Base-by-base conservation (phyloP, 2,329 filamentous ascomycete genomes). In the Trichocomaceae sp. region DNA sequence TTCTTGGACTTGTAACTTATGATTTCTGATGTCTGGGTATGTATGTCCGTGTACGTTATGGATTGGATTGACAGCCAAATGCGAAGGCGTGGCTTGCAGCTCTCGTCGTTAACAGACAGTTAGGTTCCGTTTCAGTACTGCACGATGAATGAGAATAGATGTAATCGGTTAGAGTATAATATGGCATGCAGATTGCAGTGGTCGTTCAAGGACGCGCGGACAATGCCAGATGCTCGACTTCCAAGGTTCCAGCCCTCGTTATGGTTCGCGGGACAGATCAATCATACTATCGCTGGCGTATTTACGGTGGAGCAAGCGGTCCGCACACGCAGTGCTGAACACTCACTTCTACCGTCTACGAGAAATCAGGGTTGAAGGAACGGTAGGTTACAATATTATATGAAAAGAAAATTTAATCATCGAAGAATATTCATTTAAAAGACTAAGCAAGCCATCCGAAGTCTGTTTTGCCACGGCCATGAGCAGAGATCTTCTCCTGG, bases 271-370 rank as follows among this genome's bases (percentile, higher is more conserved):
- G 49, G 52, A 55, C 44, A 29, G 33, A 57, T 53, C 52, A n/a
- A n/a, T n/a, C n/a, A n/a, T 56, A 59, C 60, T 42, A 42, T 39
- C 35, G 15, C 35, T 7, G 35, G 35, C n/a, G 6, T 42, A 53
- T 46, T 58, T 64, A 64, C 61, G 62, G 61, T 62, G 59, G 63
- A 63, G 62, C 60, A 63, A 57, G 63, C 55, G 57, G 35, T n/a
- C 58, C 58, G 52, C 52, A 45, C 52, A 52, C 57, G 62, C 62
- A 61, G 44, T 7, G 7, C 23, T 3, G 3, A 7, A 3, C 23
- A 26, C 23, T 26, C n/a, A 26, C 4, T 3, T 26, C 7, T 26
- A 26, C 23, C 23, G 4, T 26, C 7, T 26, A 26, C 23, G n/a
- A n/a, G n/a, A n/a, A n/a, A n/a, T 29, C 5, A 29, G 8, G 17